A percentile compares a stretch with the other conserved stretches of the same genome.
Evolutionary conservation across 768 basidiomycete genomes (phyloP).

Genomic region (Pleurotus tuber-regium): DNA sequence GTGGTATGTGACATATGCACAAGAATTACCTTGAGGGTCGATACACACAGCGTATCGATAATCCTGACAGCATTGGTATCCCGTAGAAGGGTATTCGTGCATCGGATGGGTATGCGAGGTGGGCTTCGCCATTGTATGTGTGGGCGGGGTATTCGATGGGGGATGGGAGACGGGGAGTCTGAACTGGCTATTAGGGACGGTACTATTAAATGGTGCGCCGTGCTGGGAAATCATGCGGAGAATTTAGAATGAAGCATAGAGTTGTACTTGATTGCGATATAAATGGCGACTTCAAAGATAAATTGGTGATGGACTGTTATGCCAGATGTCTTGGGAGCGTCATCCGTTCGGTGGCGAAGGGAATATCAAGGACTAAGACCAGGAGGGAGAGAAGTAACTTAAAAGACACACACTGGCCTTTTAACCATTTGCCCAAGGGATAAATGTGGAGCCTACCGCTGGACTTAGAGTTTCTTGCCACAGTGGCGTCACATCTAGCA

Average conservation of each 20-base stretch:
- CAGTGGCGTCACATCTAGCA: conserved; percentile 8
- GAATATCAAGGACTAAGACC: not conserved
- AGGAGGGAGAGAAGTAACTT: conserved; percentile 5
- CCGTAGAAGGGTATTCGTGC: not conserved
- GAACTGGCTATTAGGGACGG: not conserved
- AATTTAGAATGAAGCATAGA: conserved; percentile 24
- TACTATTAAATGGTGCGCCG: conserved; percentile 1
- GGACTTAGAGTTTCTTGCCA: conserved; percentile 8
- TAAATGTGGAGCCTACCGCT: conserved; percentile 6
- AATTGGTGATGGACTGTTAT: conserved; percentile 5
- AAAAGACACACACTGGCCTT: not conserved
- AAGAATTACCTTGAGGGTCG: not conserved
- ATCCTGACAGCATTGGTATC: conserved; percentile 5
- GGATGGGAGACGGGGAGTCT: not conserved
- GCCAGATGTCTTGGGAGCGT: not conserved
- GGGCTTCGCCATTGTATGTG: not conserved
- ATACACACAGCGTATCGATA: not conserved
- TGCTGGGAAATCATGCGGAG: conserved; percentile 10
- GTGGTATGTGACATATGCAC: conserved; percentile 1
- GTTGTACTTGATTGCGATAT: conserved; percentile 12
- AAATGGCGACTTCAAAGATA: conserved; percentile 1
- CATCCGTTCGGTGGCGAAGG: conserved; percentile 2
- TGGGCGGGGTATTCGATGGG: not conserved
- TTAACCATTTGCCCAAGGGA: conserved; percentile 3
- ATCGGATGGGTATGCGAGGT: not conserved